A percentile compares a stretch with the other conserved stretches of the same genome.
Evolutionary conservation across 2,329 filamentous ascomycete genomes (phyloP).

Genomic region (Ophiostoma sp.): DNA sequence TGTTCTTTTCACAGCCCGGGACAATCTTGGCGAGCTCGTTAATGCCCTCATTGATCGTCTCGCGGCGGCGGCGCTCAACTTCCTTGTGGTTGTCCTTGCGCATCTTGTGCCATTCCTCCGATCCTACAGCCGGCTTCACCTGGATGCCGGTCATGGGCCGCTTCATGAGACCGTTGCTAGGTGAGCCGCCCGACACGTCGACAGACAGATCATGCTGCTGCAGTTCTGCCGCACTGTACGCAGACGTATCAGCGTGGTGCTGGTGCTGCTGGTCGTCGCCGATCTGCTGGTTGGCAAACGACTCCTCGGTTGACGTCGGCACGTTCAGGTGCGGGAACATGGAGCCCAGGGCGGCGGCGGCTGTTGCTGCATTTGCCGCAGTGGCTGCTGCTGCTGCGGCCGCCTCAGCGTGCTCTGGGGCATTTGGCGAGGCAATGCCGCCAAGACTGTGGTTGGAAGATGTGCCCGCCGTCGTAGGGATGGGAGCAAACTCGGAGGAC

Average conservation of each 20-base stretch:
- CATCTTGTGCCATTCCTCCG: conserved; percentile 96
- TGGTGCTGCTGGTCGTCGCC: conserved; percentile 30
- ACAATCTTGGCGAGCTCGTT: conserved; percentile 98
- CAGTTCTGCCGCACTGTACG: conserved; percentile 35
- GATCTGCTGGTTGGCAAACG: conserved; percentile 49
- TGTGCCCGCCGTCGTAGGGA: conserved; percentile 42
- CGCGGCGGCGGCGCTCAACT: conserved; percentile 90
- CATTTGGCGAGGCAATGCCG: conserved; percentile 21
- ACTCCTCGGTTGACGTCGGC: conserved; percentile 53
- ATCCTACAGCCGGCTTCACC: conserved; percentile 81
- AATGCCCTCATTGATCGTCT: conserved; percentile 98
- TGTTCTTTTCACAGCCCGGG: conserved; percentile 97
- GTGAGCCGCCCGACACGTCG: conserved; percentile 22
- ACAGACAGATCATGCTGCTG: conserved; percentile 35
- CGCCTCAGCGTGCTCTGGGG: conserved; percentile 45
- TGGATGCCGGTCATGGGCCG: conserved; percentile 27
- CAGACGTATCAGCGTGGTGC: conserved; percentile 27
- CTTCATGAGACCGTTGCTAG: conserved; percentile 25
- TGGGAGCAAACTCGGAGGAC: conserved; percentile 49
- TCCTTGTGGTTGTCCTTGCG: conserved; percentile 98
- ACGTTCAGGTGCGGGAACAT: conserved; percentile 58
- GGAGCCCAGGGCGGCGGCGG: conserved; percentile 51
- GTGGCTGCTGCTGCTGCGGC: conserved; percentile 38
- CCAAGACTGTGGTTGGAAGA: background rate
- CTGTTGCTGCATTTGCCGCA: conserved; percentile 51